Base-by-base conservation (phyloP, 78 protist species). In the Planoprotostelium fungivorum region DNA sequence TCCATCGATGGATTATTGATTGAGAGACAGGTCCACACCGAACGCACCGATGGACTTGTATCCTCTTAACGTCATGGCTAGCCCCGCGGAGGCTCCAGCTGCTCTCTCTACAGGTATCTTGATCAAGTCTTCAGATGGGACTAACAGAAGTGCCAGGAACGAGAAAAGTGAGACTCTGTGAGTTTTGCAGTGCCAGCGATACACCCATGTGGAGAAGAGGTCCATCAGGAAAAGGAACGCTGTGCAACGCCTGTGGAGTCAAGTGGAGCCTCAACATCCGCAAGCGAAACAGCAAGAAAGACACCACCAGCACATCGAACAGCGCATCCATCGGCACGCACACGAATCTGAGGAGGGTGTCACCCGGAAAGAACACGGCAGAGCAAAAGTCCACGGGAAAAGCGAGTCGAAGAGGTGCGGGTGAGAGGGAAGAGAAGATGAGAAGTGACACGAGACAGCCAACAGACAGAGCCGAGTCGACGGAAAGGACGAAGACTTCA, bases 181-280 rank as follows among this genome's bases (percentile, higher is more conserved):
- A 93, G 84, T 93, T 93, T 89, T 93, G 95, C 88, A 89, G 90
- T 0, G 86, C 92, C 29, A 36, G 85, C 0, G 38, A 63, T 51
- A 93, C 95, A 9, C 95, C 95, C 87, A 90, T 92, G 83, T 93
- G 95, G 95, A 89, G 95, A 90, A 38, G 95, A 39, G 95, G 95
- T 87, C 95, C 95, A 87, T 93, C 95, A 5, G 95, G 95, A 1
- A 93, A 93, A 93, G 92, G 93, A 35, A 90, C 95, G 5, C 83
- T 93, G 34, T 93, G 95, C 85, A 93, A 93, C 88, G 95, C 95
- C 0, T 93, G 95, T 89, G 95, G 95, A 63, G 89, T 93, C 10
- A 93, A 93, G 85, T 93, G 95, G 95, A 89, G 95, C n/a, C 87
- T 93, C 87, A 93, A 89, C 16, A 51, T 25, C 16, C 73, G 73